Conservation (phyloP, 768 basidiomycete species). For the Leccinum longicurvipes region DNA sequence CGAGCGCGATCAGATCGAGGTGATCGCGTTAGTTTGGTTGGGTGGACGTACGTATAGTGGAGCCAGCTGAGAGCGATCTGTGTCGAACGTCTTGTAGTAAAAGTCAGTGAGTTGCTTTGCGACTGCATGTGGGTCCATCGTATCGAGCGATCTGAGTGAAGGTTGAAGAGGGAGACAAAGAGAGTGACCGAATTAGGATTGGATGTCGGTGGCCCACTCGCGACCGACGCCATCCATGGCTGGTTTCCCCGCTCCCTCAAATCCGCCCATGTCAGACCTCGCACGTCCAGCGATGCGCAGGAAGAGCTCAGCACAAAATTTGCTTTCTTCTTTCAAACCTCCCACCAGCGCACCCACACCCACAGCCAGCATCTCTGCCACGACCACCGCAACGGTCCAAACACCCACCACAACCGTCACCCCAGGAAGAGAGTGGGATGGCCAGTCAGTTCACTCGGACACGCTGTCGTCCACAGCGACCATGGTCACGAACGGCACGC, state of each 20-base stretch:
- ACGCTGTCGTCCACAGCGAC: slow-evolving; percentile 37
- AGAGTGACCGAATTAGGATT: slow-evolving; percentile 19
- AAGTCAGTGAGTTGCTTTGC: slow-evolving; percentile 77
- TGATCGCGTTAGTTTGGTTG: slow-evolving; percentile 15
- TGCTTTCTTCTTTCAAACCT: slow-evolving; percentile 69
- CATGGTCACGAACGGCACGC: slow-evolving; percentile 35
- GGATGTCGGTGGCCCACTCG: slow-evolving; percentile 10
- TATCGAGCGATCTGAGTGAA: slow-evolving; percentile 36
- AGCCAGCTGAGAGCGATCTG: slow-evolving; percentile 50
- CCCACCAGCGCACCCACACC: slow-evolving; percentile 24
- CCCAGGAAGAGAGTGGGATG: slow-evolving; percentile 64
- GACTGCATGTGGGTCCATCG: slow-evolving; percentile 68
- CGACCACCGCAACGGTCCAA: slow-evolving; percentile 34
- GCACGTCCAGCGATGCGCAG: slow-evolving; percentile 68
- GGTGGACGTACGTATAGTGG: slow-evolving; percentile 71
- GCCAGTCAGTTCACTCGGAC: slow-evolving; percentile 60
- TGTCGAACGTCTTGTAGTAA: slow-evolving; percentile 82
- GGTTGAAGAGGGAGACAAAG: slow-evolving; percentile 4
- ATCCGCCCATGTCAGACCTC: slow-evolving; percentile 28
- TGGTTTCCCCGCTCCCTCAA: slow-evolving; percentile 22
- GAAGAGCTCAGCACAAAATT: slow-evolving; percentile 83
- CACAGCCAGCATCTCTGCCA: slow-evolving; percentile 33
- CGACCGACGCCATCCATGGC: slow-evolving; percentile 11
- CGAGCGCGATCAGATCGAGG: slow-evolving; percentile 20
- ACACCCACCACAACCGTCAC: slow-evolving; percentile 38